Conservation (phyloP, 345 rosid genomes). For the Excoecaria cochinchinensis region DNA sequence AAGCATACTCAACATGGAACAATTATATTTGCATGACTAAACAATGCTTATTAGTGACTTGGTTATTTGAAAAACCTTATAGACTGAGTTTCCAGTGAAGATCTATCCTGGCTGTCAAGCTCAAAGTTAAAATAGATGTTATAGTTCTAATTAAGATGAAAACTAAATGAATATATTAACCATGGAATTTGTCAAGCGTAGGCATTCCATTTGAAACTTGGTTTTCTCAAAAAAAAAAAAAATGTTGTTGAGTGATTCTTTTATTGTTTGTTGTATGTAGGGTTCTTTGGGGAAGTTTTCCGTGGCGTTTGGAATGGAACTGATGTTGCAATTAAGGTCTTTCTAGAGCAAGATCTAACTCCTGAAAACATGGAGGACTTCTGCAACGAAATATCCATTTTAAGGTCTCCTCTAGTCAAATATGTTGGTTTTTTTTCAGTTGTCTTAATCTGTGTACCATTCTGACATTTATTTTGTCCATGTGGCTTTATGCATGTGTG, state of each 20-base stretch:
- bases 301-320: constrained; percentile 99
- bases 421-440: constrained; percentile 9
- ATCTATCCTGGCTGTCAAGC: background rate
- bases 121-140: background rate
- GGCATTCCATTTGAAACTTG: background rate
- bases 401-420: constrained; percentile 57
- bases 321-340: constrained; percentile 93
- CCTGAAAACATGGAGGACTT: constrained; percentile 97
- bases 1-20: background rate
- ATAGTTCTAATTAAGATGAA: background rate
- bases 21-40: background rate
- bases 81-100: background rate
- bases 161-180: background rate
- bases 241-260: background rate
- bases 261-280: constrained; percentile 33
- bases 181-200: background rate
- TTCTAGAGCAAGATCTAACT: constrained; percentile 95
- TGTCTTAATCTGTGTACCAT: constrained; percentile 23
- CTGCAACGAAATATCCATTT: constrained; percentile 96
- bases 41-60: background rate
- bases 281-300: constrained; percentile 96
- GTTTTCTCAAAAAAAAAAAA: background rate
- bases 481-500: constrained; percentile 27
- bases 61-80: background rate
- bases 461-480: constrained; percentile 32